Percentiles rank a stretch among this genome's conserved stretches.
These are phyloP conservation scores for Sutorius eximius DNA, from an alignment of 1,284 basidiomycete species.

Conservation along the genomic window DNA sequence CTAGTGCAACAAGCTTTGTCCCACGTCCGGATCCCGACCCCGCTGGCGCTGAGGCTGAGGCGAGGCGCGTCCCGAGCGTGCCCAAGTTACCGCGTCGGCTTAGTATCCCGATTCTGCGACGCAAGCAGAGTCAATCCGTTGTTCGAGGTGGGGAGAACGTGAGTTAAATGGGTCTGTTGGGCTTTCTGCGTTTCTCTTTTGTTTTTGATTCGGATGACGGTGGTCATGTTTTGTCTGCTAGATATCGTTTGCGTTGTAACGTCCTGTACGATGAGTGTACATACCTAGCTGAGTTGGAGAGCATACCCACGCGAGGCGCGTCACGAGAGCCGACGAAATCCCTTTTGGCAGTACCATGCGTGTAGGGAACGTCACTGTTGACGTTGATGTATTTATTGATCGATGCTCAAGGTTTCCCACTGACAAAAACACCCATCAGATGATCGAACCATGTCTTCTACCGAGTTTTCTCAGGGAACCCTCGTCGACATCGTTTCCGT, in stretches of 20 bases:
- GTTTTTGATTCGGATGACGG: background rate
- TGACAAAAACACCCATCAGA: background rate
- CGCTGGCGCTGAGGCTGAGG: background rate
- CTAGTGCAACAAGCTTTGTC: background rate
- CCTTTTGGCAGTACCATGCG: background rate
- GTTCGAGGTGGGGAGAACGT: slow-evolving; percentile 1
- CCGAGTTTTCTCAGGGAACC: background rate
- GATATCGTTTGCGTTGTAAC: background rate
- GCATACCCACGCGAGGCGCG: background rate
- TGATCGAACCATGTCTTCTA: background rate
- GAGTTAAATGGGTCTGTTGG: background rate
- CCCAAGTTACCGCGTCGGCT: slow-evolving; percentile 30
- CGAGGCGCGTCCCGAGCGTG: slow-evolving; percentile 23
- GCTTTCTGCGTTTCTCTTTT: background rate
- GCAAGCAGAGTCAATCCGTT: slow-evolving; percentile 24
- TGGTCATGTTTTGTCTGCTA: background rate
- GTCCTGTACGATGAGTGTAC: slow-evolving; percentile 1
- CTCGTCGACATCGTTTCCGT: background rate
- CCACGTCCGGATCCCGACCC: background rate
- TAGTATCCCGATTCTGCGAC: slow-evolving; percentile 33
- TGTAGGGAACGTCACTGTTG: too few species aligned
- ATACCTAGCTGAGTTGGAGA: too few species aligned
- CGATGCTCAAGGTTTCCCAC: too few species aligned
- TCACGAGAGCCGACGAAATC: background rate
- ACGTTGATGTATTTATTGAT: too few species aligned